These are phyloP conservation scores for Leptographium wingfieldii DNA, from an alignment of 2,329 filamentous ascomycete species.

Conservation along the genomic window DNA sequence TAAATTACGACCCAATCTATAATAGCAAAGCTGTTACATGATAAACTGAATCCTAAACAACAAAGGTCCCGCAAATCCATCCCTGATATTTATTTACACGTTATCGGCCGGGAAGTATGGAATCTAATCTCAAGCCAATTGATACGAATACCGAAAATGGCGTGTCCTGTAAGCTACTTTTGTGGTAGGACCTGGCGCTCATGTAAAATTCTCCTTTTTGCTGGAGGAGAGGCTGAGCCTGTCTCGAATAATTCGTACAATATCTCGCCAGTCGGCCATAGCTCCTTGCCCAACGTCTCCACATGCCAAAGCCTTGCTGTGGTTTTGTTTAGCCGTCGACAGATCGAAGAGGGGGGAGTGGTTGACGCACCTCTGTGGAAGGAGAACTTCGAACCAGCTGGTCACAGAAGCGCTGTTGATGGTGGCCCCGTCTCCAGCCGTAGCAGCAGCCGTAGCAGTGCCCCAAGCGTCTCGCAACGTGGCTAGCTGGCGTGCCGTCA, in stretches of 20 bases:
- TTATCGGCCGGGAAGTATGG: no score
- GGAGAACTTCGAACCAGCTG: constrained; percentile 54
- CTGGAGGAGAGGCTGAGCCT: constrained; percentile 20
- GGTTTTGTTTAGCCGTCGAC: neutral
- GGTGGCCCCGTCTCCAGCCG: constrained; percentile 15
- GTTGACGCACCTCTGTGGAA: constrained; percentile 42
- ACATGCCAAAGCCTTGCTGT: constrained; percentile 61
- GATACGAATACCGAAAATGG: no score
- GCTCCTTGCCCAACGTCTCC: constrained; percentile 72
- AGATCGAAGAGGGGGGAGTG: neutral
- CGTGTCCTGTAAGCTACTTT: no score
- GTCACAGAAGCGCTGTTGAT: neutral
- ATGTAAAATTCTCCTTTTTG: no score
- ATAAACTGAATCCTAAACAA: no score
- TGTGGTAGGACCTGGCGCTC: no score
- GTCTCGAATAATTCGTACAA: constrained; percentile 53
- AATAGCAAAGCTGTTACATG: no score
- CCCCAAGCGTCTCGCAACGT: constrained; percentile 68
- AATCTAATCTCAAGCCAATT: no score
- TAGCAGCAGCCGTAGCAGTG: constrained; percentile 10
- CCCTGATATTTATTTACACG: no score
- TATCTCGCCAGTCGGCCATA: constrained; percentile 70
- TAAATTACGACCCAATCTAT: no score
- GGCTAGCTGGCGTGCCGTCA: constrained; percentile 60
- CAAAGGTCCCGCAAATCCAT: no score